Evolutionary conservation across 1,284 basidiomycete genomes (phyloP).

Genomic region (Vanrija pseudolonga): DNA sequence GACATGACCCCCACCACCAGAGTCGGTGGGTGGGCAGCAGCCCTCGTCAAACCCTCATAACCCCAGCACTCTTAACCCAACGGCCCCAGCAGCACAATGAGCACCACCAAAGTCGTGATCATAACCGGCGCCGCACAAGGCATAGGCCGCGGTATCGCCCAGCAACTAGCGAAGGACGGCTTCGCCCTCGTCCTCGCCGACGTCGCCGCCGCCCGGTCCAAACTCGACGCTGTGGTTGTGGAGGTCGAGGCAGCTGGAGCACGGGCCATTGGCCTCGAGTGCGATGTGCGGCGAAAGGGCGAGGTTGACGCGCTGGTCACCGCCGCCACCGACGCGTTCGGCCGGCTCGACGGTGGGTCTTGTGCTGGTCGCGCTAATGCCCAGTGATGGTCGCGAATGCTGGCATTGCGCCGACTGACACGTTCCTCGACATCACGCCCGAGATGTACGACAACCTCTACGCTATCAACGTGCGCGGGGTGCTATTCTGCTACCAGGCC

Average conservation of each 20-base stretch:
- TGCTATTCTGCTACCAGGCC: constrained; percentile 47
- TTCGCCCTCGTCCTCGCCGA: constrained; percentile 50
- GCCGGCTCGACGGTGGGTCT: constrained; percentile 30
- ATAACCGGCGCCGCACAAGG: constrained; percentile 52
- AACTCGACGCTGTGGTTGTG: not conserved
- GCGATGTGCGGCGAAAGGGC: constrained; percentile 36
- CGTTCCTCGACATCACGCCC: constrained; percentile 39
- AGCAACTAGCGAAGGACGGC: constrained; percentile 50
- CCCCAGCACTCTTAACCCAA: too few relatives aligned
- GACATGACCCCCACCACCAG: too few relatives aligned
- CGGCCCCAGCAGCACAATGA: too few relatives aligned
- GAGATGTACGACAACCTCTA: constrained; percentile 37
- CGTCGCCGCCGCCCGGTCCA: not conserved
- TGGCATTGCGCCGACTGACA: constrained; percentile 42
- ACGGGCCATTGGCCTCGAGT: constrained; percentile 27
- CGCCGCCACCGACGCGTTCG: constrained; percentile 40
- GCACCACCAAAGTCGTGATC: constrained; percentile 34
- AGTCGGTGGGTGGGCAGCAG: too few relatives aligned
- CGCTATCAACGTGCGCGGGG: constrained; percentile 43
- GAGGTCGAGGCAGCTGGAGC: constrained; percentile 41
- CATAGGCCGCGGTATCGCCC: constrained; percentile 51
- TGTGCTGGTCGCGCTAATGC: not conserved
- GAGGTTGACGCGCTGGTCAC: constrained; percentile 35
- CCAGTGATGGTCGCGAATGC: constrained; percentile 50
- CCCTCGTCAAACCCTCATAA: too few relatives aligned